Base-by-base conservation (phyloP, 345 rosid species). In the Arabis hirsuta region DNA sequence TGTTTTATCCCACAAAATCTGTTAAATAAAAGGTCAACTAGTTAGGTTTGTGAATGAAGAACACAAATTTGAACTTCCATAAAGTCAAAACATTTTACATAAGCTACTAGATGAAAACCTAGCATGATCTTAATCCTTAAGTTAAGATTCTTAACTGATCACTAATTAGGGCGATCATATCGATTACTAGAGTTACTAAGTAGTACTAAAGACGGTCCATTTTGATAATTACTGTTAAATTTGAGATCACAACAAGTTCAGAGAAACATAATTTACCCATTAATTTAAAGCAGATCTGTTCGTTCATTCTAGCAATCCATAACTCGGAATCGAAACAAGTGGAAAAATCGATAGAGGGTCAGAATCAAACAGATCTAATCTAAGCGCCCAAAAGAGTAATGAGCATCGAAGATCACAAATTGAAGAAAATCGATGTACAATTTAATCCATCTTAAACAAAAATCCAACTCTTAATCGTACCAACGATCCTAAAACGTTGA, bases 1-100 rank as follows among this genome's bases (percentile, higher is more conserved):
- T 92, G 12, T 11, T 81, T 74, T 74, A 52, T 27, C 65, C 81
- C 66, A 26, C 64, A 67, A 46, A 74, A 14, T 39, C 71, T 22
- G 9, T 22, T 47, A 34, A 69, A 16, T 14, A 20, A 12, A 26
- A 24, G 5, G 52, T 38, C 58, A 39, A 39, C 53, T 9, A 3
- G 41, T 51, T 7, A 16, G 24, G 16, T 52, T 51, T 42, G n/a
- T 31, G 20, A 42, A 38, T 5, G 32, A 56, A 41, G 11, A 65
- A 29, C 8, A 31, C 31, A 22, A 16, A 48, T 61, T 51, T 4
- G 14, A 70, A 70, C 27, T 70, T 48, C 9, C 51, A 39, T 1
- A 10, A 48, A 51, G 67, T 24, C 60, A 34, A 34, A 51, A 19
- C 52, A 70, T 14, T 62, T 26, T 4, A 27, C 51, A 47, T 19